phyloP scores from a whole-genome alignment of 2,329 filamentous ascomycete genomes.

The Fusarium continuum region DNA sequence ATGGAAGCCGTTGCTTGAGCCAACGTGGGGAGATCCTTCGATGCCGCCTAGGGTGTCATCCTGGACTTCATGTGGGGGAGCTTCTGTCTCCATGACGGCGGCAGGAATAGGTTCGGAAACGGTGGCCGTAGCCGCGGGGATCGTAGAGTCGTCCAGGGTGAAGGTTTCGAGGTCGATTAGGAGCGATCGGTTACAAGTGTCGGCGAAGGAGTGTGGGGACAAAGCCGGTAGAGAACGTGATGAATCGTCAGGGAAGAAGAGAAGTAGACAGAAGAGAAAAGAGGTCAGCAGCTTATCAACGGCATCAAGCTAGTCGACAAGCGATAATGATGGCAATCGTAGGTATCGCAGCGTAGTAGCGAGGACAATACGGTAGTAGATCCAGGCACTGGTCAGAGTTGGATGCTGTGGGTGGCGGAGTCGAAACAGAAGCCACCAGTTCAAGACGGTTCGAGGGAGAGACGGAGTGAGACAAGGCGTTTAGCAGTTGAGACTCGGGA shows the following conservation, averaged over 20 bases:
- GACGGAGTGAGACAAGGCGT: slow-evolving; percentile 29
- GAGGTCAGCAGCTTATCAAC: slow-evolving; percentile 35
- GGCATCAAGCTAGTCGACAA: slow-evolving; percentile 40
- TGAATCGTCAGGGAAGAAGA: slow-evolving; percentile 8
- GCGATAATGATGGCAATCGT: slow-evolving; percentile 18
- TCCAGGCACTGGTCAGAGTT: slow-evolving; percentile 6
- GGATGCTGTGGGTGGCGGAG: slow-evolving; percentile 28
- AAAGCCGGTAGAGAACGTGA: slow-evolving; percentile 39
- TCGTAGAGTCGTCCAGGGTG: slow-evolving; percentile 57
- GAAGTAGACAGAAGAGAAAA: slow-evolving; percentile 9
- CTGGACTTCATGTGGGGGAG: slow-evolving; percentile 49
- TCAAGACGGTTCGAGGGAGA: slow-evolving; percentile 13
- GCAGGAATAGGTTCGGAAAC: slow-evolving; percentile 24
- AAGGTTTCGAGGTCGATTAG: slow-evolving; percentile 21
- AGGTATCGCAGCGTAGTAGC: slow-evolving; percentile 10
- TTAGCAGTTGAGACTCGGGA: not conserved
- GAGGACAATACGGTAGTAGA: not conserved
- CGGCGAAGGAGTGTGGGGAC: slow-evolving; percentile 29
- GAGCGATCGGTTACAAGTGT: slow-evolving; percentile 14
- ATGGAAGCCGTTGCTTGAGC: slow-evolving; percentile 49
- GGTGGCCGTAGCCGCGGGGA: slow-evolving; percentile 36
- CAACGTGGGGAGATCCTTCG: slow-evolving; percentile 57
- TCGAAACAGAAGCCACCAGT: slow-evolving; percentile 29
- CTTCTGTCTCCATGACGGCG: slow-evolving; percentile 59
- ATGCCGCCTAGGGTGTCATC: slow-evolving; percentile 62